Conservation (phyloP, 805 yeast species). For the Wickerhamiella qilinensis region DNA sequence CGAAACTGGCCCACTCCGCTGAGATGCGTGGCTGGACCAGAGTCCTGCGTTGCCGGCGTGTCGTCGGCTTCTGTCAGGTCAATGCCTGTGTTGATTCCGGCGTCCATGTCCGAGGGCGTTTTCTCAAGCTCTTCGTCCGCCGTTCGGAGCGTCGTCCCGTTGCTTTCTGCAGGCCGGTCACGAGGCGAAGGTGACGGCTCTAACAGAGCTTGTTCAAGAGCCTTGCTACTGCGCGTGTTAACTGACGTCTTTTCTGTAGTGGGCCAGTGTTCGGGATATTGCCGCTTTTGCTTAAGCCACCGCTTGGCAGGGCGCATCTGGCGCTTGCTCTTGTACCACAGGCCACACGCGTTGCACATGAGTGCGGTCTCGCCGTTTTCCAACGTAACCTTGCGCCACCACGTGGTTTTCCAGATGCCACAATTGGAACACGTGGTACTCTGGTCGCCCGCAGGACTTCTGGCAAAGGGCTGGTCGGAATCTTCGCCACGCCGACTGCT, state of each 20-base stretch:
- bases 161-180: neutral
- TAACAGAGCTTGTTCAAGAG: neutral
- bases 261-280: constrained; percentile 1
- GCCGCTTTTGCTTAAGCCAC: constrained; percentile 14
- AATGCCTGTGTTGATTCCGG: neutral
- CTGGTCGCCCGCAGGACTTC: no score
- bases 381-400: constrained; percentile 12
- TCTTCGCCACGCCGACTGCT: no score
- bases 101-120: neutral
- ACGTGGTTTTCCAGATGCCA: constrained; percentile 11
- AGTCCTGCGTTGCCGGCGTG: neutral
- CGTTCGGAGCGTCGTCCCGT: neutral
- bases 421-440: constrained; percentile 14
- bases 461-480: no score
- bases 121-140: neutral
- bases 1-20: neutral
- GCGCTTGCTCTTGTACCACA: constrained; percentile 17
- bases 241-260: neutral
- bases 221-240: neutral
- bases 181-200: neutral
- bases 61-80: neutral
- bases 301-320: constrained; percentile 19
- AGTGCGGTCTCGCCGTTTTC: constrained; percentile 6
- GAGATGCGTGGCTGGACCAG: neutral
- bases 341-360: constrained; percentile 21